Percentiles rank a stretch among this genome's conserved stretches.
Conservation (phyloP, 2,329 filamentous ascomycete species). For the Aureobasidium uvarum region DNA sequence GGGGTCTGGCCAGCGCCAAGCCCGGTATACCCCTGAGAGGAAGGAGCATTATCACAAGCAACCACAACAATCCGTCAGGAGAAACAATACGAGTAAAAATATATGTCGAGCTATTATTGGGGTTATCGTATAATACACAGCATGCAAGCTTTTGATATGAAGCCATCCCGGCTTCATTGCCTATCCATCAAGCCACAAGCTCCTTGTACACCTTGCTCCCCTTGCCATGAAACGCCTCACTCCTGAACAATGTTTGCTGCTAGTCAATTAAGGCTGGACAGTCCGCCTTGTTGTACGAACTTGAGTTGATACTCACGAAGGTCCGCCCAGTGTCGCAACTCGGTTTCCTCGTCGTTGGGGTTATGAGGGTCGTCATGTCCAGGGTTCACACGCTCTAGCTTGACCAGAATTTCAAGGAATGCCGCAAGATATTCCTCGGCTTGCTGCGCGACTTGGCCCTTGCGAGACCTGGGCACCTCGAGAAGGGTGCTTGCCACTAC, state of each 20-base stretch:
- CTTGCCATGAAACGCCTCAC: slow-evolving; percentile 7
- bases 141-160: slow-evolving; percentile 1
- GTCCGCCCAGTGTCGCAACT: slow-evolving; percentile 74
- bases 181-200: neutral
- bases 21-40: slow-evolving; percentile 12
- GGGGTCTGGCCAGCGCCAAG: slow-evolving; percentile 19
- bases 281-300: slow-evolving; percentile 65
- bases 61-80: neutral
- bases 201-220: slow-evolving; percentile 16
- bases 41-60: neutral
- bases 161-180: slow-evolving; percentile 6
- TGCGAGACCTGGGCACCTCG: slow-evolving; percentile 56
- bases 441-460: slow-evolving; percentile 54
- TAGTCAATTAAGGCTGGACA: slow-evolving; percentile 39
- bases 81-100: neutral
- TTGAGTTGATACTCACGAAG: slow-evolving; percentile 73
- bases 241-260: neutral
- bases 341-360: slow-evolving; percentile 65
- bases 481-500: slow-evolving; percentile 79
- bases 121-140: slow-evolving; percentile 10
- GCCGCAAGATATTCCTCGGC: slow-evolving; percentile 69
- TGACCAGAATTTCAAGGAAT: slow-evolving; percentile 72
- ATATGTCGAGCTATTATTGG: slow-evolving; percentile 1
- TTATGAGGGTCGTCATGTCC: slow-evolving; percentile 39
- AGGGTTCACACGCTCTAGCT: slow-evolving; percentile 65